These are phyloP conservation scores for Dictyostelium intermedium DNA, from an alignment of 78 protist species.

Conservation along the genomic window DNA sequence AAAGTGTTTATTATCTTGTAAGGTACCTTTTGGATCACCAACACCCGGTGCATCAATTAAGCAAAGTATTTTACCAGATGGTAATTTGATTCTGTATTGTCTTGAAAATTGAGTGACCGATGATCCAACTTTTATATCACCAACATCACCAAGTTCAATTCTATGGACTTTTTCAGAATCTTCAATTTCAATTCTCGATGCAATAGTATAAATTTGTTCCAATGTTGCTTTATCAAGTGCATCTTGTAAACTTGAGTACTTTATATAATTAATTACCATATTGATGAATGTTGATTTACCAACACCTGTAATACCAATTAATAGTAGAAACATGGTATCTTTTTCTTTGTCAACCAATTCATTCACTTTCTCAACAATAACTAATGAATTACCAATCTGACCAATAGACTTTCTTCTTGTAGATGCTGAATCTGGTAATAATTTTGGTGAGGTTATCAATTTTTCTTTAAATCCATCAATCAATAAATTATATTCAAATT, in stretches of 20 bases:
- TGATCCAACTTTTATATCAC: neutral
- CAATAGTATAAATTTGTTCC: neutral
- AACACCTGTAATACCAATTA: neutral
- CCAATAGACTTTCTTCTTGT: too few relatives aligned
- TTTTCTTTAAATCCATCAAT: neutral
- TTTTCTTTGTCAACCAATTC: neutral
- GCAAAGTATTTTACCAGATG: neutral
- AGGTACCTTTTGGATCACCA: neutral
- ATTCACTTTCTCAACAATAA: too few relatives aligned
- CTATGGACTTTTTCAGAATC: neutral
- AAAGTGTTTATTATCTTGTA: neutral
- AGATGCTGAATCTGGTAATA: too few relatives aligned
- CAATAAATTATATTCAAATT: neutral
- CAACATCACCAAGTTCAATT: neutral
- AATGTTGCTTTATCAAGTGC: neutral
- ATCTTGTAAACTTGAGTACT: neutral
- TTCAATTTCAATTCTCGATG: neutral
- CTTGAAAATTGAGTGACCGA: neutral
- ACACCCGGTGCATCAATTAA: neutral
- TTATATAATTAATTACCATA: neutral
- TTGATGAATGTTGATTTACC: neutral
- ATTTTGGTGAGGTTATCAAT: too few relatives aligned
- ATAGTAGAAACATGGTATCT: neutral
- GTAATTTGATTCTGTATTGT: neutral
- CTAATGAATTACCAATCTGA: neutral